Evolutionary conservation across 306 rosid genomes (phyloP), one percentile per base, ranked within the genome.

Genomic region (Calophaca sinica): DNA sequence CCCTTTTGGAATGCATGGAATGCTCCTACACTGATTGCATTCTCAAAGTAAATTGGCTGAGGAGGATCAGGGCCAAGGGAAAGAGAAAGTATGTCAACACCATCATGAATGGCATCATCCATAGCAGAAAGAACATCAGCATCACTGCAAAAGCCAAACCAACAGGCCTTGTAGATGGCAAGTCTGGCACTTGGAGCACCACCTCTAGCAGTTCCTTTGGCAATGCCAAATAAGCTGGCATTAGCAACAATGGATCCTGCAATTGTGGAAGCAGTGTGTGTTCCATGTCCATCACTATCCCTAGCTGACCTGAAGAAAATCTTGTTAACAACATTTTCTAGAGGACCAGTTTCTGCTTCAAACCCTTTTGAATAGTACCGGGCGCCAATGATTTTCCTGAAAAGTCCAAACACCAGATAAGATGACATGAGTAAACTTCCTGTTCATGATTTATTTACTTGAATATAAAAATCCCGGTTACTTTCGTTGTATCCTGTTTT

Each of bases 191-290:
- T 65, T 52, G 82, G 87, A 3, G 87, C 89, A 29, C 90, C 96
- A 5, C 93, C 96, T 80, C 93, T 85, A 28, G 90, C 89, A 32
- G 86, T 84, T 77, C 96, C 93, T 63, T 31, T 76, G 62, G 84
- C 96, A 39, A 88, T 79, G 15, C 90, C 90, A 10, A 85, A 79
- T 39, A 85, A 74, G 75, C 93, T 90, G 36, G 79, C 86, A 57
- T 85, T 78, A 0, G 35, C 66, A 12, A 87, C 88, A 65, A 44
- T n/a, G 1, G 90, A 84, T 73, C 91, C 91, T 58, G 93, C 96
- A 55, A 88, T 87, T 4, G 91, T 87, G 51, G 93, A 90, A 74
- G 91, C 90, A 29, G 96, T 88, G 88, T 90, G 93, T 63, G 79
- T 85, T 73, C 96, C 91, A 36, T 90, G 96, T 42, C 96, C 93